A percentile compares a stretch with the other conserved stretches of the same genome.
Evolutionary conservation across 208 protist genomes (phyloP).

Genomic region (Crithidia mellificae): DNA sequence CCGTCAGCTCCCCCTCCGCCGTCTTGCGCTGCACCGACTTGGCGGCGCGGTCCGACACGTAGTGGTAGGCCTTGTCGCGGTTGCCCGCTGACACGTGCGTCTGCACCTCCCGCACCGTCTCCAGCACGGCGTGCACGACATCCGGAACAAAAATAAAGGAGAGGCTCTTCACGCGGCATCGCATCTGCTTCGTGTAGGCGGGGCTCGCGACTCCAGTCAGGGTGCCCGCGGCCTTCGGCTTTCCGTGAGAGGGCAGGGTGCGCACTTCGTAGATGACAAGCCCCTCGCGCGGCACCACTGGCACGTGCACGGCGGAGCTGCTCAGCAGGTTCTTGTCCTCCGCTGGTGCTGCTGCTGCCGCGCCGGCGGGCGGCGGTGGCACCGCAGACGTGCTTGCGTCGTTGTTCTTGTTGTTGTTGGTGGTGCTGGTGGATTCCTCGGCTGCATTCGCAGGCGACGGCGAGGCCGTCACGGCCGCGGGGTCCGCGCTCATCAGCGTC

Average conservation of each 20-base stretch:
- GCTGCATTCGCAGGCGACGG: not conserved
- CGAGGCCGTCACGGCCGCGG: slow-evolving; percentile 11
- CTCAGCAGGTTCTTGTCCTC: not conserved
- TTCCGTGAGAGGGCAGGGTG: not conserved
- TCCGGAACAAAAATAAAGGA: slow-evolving; percentile 67
- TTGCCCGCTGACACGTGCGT: slow-evolving; percentile 68
- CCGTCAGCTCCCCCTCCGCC: slow-evolving; percentile 40
- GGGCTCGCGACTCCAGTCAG: not conserved
- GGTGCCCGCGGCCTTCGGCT: not conserved
- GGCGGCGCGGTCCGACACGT: slow-evolving; percentile 56
- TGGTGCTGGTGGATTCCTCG: not conserved
- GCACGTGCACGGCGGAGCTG: slow-evolving; percentile 4
- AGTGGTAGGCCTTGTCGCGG: slow-evolving; percentile 68
- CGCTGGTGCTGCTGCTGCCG: not conserved
- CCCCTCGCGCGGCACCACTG: not conserved
- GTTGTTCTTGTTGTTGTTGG: not conserved
- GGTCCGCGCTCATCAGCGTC: not conserved
- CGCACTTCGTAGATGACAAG: slow-evolving; percentile 29
- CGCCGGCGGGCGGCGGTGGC: not conserved
- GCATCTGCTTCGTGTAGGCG: slow-evolving; percentile 49
- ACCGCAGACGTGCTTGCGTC: too few species aligned
- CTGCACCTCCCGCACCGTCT: slow-evolving; percentile 47
- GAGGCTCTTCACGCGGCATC: slow-evolving; percentile 51
- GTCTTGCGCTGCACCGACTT: slow-evolving; percentile 36
- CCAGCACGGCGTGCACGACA: slow-evolving; percentile 49